Evolutionary conservation across 1,284 basidiomycete species (phyloP).

Genomic region (Bjerkandera adusta): DNA sequence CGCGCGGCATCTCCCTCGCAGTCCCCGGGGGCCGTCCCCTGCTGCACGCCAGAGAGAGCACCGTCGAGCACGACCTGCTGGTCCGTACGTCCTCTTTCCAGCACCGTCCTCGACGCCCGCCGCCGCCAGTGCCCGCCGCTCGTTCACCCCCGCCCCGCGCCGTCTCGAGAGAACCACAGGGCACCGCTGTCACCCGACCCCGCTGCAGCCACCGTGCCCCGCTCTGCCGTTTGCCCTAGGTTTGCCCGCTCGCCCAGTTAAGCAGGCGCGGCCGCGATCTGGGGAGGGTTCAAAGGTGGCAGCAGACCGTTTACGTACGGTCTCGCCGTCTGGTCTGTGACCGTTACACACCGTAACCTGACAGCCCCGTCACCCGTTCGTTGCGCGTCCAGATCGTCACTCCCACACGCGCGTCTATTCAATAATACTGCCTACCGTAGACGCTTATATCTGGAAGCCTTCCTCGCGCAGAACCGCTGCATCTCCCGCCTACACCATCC

Average conservation of each 20-base stretch:
- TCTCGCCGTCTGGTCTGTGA: slow-evolving; percentile 11
- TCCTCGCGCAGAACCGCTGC: slow-evolving; percentile 13
- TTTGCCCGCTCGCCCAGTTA: slow-evolving; percentile 12
- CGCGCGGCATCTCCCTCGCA: too few species aligned
- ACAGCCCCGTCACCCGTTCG: not conserved
- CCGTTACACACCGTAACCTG: slow-evolving; percentile 2
- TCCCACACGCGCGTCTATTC: slow-evolving; percentile 9
- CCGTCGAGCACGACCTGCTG: too few species aligned
- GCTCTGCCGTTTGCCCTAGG: slow-evolving; percentile 8
- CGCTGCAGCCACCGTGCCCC: not conserved
- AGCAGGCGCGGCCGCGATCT: slow-evolving; percentile 7
- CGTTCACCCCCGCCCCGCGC: not conserved
- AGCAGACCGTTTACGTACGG: slow-evolving; percentile 3
- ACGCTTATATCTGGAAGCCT: slow-evolving; percentile 16
- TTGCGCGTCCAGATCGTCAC: slow-evolving; percentile 3
- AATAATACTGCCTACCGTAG: not conserved
- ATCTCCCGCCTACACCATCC: slow-evolving; percentile 15
- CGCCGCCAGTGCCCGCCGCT: not conserved
- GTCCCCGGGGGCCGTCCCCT: too few species aligned
- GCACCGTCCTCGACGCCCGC: not conserved
- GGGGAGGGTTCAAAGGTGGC: slow-evolving; percentile 7
- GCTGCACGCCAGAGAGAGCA: too few species aligned
- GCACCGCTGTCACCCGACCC: not conserved
- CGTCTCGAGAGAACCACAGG: too few species aligned
- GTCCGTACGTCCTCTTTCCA: not conserved